Evolutionary conservation across 208 protist species (phyloP), one percentile per base, ranked within the genome.

Genomic region (Zelonia costaricensis): DNA sequence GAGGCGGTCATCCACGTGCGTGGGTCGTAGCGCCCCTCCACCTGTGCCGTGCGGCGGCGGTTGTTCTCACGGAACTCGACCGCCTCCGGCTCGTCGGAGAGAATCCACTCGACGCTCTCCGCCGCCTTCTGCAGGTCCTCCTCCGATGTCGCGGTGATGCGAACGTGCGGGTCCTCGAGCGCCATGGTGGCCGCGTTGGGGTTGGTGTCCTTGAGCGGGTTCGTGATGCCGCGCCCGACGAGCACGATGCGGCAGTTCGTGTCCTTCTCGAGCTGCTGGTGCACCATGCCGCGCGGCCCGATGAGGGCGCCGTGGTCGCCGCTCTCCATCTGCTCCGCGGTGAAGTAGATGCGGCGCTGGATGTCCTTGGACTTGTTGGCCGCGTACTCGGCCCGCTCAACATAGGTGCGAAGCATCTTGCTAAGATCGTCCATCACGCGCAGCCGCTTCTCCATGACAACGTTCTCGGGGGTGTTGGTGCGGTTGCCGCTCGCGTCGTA

Each of bases 21-120:
- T 10, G 89, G 88, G 56, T 94, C 84, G 74, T 95, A 97, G 18
- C 88, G 82, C 10, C 93, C 93, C 36, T 97, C 91, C 46, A 95
- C 81, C 78, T 96, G 88, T 36, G 93, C 93, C 59, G 89, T 93
- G 16, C 82, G 84, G 31, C 80, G 82, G 23, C 91, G 76, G 69
- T 97, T 97, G 42, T 92, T 86, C 56, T 97, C 91, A 2, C 93
- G 76, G 60, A 95, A 96, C 18, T 91, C 85, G 9, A 86, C 74
- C 0, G 93, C 91, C 66, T 95, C 91, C 5, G 86, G 86, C 44
- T 93, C 86, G 52, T 97, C 91, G 25, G 88, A 95, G 6, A 97
- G 55, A 65, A 97, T 96, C 85, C 89, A 96, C 79, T 97, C 91
- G 59, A 97, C 92, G 52, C 80, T 76, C 71, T 96, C 85, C 18